phyloP scores from a whole-genome alignment of 1,284 basidiomycete genomes.

The Heterobasidion annosum region DNA sequence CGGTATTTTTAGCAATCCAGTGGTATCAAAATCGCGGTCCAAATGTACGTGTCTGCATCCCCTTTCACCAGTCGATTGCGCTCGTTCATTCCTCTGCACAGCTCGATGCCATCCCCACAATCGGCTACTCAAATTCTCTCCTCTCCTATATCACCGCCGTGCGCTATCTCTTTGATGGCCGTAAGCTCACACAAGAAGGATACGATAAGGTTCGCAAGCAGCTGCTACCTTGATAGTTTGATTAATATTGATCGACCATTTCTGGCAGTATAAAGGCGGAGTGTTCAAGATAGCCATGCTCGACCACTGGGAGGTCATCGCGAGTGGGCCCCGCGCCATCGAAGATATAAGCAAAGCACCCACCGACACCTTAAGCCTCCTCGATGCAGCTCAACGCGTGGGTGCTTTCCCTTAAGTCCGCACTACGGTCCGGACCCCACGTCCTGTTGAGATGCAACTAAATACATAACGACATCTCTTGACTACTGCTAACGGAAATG shows the following conservation, averaged over 20 bases:
- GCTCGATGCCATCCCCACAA: slow-evolving; percentile 5
- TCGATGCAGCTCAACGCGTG: slow-evolving; percentile 91
- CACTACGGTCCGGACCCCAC: neutral
- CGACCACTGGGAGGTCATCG: slow-evolving; percentile 23
- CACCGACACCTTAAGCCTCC: slow-evolving; percentile 50
- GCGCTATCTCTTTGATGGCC: slow-evolving; percentile 11
- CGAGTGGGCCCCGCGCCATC: slow-evolving; percentile 19
- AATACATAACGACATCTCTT: too few species aligned
- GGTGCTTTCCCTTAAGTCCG: slow-evolving; percentile 13
- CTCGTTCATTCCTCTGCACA: neutral
- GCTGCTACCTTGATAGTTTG: neutral
- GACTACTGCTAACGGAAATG: too few species aligned
- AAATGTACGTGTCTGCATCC: too few species aligned
- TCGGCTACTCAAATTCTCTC: slow-evolving; percentile 7
- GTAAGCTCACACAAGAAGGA: slow-evolving; percentile 17
- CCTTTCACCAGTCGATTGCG: too few species aligned
- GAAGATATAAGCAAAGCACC: slow-evolving; percentile 25
- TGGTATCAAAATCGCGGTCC: too few species aligned
- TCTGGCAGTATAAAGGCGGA: slow-evolving; percentile 16
- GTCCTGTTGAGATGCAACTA: too few species aligned
- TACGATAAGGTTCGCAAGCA: slow-evolving; percentile 14
- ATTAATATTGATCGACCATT: neutral
- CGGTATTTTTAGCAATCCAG: too few species aligned
- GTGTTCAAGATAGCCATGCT: slow-evolving; percentile 25
- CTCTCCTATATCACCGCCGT: slow-evolving; percentile 15